Evolutionary conservation across 2,329 filamentous ascomycete species (phyloP).

Genomic region (Botrytis hyacinthi): DNA sequence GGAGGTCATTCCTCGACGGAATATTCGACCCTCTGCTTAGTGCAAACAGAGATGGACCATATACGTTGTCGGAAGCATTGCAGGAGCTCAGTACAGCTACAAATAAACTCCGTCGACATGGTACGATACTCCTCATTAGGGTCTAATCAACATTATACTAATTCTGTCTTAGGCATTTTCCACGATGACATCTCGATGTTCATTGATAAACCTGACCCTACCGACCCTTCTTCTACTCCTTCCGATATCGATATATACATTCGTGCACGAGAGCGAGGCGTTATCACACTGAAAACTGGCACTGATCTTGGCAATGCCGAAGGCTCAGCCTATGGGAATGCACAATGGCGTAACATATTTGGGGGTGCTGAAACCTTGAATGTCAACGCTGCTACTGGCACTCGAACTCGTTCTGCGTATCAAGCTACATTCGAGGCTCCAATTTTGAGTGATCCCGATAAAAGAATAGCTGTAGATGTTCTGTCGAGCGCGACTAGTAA

Average conservation of each 20-base stretch:
- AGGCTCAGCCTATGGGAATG: conserved; percentile 86
- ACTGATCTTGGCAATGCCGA: conserved; percentile 93
- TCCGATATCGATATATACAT: conserved; percentile 82
- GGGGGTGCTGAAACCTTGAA: conserved; percentile 89
- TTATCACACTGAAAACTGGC: conserved; percentile 86
- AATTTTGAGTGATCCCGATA: conserved; percentile 78
- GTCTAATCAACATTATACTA: neutral
- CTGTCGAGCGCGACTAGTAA: conserved; percentile 84
- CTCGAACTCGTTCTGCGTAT: conserved; percentile 87
- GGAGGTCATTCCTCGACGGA: conserved; percentile 76
- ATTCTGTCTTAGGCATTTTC: conserved; percentile 67
- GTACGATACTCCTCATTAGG: conserved; percentile 48
- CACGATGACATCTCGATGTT: conserved; percentile 78
- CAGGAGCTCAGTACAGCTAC: conserved; percentile 67
- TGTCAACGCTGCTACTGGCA: conserved; percentile 83
- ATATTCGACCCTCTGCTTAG: conserved; percentile 76
- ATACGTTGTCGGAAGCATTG: conserved; percentile 78
- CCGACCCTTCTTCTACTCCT: conserved; percentile 65
- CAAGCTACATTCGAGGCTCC: conserved; percentile 82
- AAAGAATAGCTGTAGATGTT: conserved; percentile 74
- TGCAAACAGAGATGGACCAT: conserved; percentile 62
- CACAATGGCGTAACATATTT: conserved; percentile 86
- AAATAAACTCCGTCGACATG: conserved; percentile 75
- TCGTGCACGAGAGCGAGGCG: conserved; percentile 73
- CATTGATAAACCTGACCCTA: conserved; percentile 70